phyloP scores from a whole-genome alignment of 2,329 filamentous ascomycete species.

The Pseudogymnoascus sp. region DNA sequence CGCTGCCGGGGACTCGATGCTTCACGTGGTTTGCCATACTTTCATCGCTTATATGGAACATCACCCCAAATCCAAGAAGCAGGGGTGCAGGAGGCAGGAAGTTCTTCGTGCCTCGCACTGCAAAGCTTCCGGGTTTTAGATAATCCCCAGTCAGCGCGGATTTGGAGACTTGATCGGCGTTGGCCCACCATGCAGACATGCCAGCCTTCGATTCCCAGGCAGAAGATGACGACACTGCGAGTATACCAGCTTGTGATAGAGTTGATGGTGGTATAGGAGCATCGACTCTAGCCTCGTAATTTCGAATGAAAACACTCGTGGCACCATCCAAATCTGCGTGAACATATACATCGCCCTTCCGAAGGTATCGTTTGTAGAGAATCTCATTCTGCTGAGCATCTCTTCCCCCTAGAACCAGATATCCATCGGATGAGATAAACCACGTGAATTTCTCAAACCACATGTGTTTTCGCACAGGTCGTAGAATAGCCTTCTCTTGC shows the following conservation, averaged over 20 bases:
- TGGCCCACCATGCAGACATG: constrained; percentile 95
- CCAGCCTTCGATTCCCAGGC: constrained; percentile 96
- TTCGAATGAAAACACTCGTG: constrained; percentile 81
- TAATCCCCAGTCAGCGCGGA: constrained; percentile 72
- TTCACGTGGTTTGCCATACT: constrained; percentile 75
- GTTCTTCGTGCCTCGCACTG: constrained; percentile 80
- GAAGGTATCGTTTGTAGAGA: constrained; percentile 77
- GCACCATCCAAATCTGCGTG: constrained; percentile 85
- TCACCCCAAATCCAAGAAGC: constrained; percentile 75
- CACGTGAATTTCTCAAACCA: constrained; percentile 98
- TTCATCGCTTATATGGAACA: constrained; percentile 84
- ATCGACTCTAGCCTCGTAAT: constrained; percentile 66
- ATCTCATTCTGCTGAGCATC: constrained; percentile 87
- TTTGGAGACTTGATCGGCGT: constrained; percentile 83
- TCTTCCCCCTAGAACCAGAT: constrained; percentile 81
- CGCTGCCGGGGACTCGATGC: constrained; percentile 49
- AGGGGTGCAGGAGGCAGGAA: constrained; percentile 81
- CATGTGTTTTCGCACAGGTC: constrained; percentile 71
- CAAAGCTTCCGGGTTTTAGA: constrained; percentile 68
- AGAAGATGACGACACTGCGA: constrained; percentile 75
- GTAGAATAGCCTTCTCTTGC: constrained; percentile 80
- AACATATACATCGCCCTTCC: constrained; percentile 84
- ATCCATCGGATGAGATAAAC: constrained; percentile 93
- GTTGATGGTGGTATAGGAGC: constrained; percentile 88
- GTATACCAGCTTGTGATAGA: constrained; percentile 76